These are phyloP conservation scores for Aspergillus sp. DNA, from an alignment of 2,329 filamentous ascomycete species.

Conservation along the genomic window DNA sequence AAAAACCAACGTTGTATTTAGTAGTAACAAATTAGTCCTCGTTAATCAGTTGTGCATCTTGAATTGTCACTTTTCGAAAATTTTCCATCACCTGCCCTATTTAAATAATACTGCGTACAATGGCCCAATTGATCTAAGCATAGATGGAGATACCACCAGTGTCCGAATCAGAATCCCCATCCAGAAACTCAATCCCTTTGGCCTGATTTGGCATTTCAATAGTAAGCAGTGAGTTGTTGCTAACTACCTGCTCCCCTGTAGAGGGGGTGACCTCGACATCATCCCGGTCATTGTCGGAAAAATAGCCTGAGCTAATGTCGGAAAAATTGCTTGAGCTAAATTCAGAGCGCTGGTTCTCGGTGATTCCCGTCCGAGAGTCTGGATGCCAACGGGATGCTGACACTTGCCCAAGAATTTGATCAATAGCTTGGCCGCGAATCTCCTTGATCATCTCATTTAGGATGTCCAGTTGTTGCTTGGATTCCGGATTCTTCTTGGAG, in stretches of 20 bases:
- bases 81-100: no score
- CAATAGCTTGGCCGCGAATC: conserved; percentile 15
- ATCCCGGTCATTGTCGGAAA: no score
- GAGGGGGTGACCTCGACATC: no score
- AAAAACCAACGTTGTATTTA: conserved; percentile 3
- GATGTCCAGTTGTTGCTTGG: conserved; percentile 10
- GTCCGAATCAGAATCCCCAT: conserved; percentile 5
- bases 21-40: not conserved
- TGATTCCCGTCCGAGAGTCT: conserved; percentile 18
- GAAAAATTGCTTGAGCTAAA: no score
- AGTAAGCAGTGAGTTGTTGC: no score
- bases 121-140: not conserved
- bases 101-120: no score
- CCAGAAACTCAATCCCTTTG: not conserved
- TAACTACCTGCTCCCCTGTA: no score
- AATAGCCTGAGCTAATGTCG: no score
- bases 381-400: conserved; percentile 13
- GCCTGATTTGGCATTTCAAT: not conserved
- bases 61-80: no score
- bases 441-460: conserved; percentile 19
- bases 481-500: conserved; percentile 6
- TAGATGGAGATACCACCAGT: conserved; percentile 4
- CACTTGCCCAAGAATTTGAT: conserved; percentile 15
- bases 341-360: not conserved
- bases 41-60: no score